Percentiles rank a stretch among this genome's conserved stretches.
Evolutionary conservation across 164 flowering plant species (phyloP).

Genomic region (Santalum album): DNA sequence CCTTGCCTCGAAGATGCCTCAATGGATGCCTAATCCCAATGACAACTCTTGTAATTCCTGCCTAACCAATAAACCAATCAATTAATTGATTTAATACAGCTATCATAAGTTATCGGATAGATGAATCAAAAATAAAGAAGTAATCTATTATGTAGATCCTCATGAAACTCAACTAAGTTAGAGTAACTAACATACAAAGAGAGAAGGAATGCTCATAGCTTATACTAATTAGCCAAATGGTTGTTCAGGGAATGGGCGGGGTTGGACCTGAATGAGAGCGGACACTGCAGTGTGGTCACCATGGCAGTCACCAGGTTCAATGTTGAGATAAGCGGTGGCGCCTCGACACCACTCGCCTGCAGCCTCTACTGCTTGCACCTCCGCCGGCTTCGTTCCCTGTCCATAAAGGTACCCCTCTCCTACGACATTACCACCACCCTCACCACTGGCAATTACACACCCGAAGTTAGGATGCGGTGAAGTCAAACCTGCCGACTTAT

Average conservation of each 20-base stretch:
- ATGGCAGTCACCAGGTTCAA: constrained; percentile 91
- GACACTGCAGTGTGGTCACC: constrained; percentile 76
- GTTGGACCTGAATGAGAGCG: constrained; percentile 58
- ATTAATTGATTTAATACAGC: too few relatives aligned
- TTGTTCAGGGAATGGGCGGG: background rate
- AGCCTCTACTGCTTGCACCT: constrained; percentile 69
- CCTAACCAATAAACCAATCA: constrained; percentile 31
- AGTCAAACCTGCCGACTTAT: constrained; percentile 81
- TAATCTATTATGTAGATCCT: too few relatives aligned
- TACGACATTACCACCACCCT: constrained; percentile 28
- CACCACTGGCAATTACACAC: constrained; percentile 52
- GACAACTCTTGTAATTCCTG: constrained; percentile 85
- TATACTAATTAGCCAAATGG: too few relatives aligned
- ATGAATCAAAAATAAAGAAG: too few relatives aligned
- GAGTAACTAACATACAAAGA: too few relatives aligned
- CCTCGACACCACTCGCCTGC: constrained; percentile 53
- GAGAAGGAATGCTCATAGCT: too few relatives aligned
- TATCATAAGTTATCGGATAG: too few relatives aligned
- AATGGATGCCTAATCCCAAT: constrained; percentile 86
- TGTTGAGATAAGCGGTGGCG: constrained; percentile 78
- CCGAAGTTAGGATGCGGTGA: constrained; percentile 96
- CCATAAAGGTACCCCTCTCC: constrained; percentile 91
- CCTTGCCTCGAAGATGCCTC: constrained; percentile 74
- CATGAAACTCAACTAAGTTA: too few relatives aligned
- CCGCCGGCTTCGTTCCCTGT: constrained; percentile 82